Base-by-base conservation (phyloP, 805 yeast species). In the Kodamaea lidongshanica region DNA sequence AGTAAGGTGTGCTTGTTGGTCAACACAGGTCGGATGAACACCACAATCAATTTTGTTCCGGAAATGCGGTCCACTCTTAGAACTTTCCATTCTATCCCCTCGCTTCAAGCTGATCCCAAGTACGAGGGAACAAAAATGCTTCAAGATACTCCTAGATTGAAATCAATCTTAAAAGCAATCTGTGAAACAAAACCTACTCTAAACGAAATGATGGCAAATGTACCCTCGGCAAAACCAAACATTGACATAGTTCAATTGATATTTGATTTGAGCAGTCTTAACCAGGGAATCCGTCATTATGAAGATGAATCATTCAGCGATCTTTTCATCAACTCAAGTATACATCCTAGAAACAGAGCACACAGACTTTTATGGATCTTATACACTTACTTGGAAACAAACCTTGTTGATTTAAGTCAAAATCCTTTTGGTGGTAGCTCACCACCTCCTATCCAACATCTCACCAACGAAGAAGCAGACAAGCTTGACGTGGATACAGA, bases 61-160 rank as follows among this genome's bases (percentile, higher is more conserved):
- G 96, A 87, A 48, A 89, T 89, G 97, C 79, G 86, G 44, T 85
- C 95, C 0, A 89, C 87, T 42, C 67, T 89, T 39, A 69, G 98
- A 47, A 88, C 96, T 0, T 89, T 83, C 51, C 96, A 89, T 57
- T 82, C 95, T 8, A 85, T 89, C 19, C 98, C 98, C 1, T 76
- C 87, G 7, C 63, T 89, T 24, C 96, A 89, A 52, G 76, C 80
- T 3, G 74, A 72, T 35, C 68, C 79, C 11, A 72, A 66, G 31
- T 47, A 57, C 47, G 67, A 55, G 18, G 43, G 65, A 26, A 46
- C 61, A 10, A 85, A 82, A 50, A 92, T 86, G 34, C 64, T 89
- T 22, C 97, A 89, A 57, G 97, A 89, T 50, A 92, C 97, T 0
- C 97, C 97, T 2, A 66, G 97, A 33, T 68, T 89, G 39, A 89